These are phyloP conservation scores for Thinopyrum obtusiflorum DNA, from an alignment of 202 grass and related monocot genomes.

Conservation along the genomic window DNA sequence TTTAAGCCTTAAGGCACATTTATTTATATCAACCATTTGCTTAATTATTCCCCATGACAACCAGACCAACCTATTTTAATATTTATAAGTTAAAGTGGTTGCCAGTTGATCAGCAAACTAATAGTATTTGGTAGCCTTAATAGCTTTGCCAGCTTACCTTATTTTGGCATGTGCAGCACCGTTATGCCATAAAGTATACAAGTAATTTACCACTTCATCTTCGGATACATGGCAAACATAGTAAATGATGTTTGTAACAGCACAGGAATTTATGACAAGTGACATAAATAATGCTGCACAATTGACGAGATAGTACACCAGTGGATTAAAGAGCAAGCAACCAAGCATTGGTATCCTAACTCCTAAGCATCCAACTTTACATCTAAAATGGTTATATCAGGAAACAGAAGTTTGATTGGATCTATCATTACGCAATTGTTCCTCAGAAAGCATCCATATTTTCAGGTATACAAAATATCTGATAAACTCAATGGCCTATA, in stretches of 20 bases:
- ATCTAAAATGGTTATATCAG: slow-evolving; percentile 12
- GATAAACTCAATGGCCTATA: slow-evolving; percentile 2
- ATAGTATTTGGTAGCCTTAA: slow-evolving; percentile 14
- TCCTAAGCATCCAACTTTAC: not conserved
- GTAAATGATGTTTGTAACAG: not conserved
- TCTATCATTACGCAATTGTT: slow-evolving; percentile 30
- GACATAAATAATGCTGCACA: not conserved
- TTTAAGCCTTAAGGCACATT: not conserved
- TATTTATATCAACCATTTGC: not conserved
- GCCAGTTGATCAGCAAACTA: slow-evolving; percentile 9
- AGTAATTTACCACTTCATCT: slow-evolving; percentile 11
- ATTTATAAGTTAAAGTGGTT: slow-evolving; percentile 18
- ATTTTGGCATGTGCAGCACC: not conserved
- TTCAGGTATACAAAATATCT: slow-evolving; percentile 30
- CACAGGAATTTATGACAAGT: too few species aligned
- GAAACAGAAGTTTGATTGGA: slow-evolving; percentile 14
- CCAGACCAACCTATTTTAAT: not conserved
- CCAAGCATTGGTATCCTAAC: not conserved
- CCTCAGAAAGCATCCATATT: slow-evolving; percentile 27
- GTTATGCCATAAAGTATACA: not conserved
- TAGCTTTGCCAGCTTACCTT: not conserved
- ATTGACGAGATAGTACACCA: not conserved
- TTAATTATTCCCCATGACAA: not conserved
- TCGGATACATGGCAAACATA: not conserved
- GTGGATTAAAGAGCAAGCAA: not conserved